phyloP scores from a whole-genome alignment of 768 basidiomycete species.

The Psilocybe sp. region DNA sequence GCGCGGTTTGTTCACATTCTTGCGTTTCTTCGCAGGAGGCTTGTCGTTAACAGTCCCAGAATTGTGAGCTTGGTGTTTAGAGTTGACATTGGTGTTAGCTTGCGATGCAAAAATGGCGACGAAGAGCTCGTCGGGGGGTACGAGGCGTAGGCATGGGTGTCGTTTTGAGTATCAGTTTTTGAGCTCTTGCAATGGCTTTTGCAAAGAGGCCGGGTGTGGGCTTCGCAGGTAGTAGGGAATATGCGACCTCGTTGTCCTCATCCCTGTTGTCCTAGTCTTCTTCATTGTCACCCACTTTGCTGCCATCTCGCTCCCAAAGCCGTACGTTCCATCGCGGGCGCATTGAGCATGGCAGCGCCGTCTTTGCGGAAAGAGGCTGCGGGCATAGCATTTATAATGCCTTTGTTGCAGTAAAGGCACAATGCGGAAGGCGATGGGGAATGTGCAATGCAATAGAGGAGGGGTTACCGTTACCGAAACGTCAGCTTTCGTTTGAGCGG shows the following conservation, averaged over 20 bases:
- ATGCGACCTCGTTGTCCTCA: conserved; percentile 24
- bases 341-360: too few species aligned
- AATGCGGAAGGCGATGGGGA: too few species aligned
- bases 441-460: too few species aligned
- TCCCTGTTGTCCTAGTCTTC: too few species aligned
- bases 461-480: too few species aligned
- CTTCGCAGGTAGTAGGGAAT: conserved; percentile 16
- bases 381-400: too few species aligned
- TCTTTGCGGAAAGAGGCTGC: too few species aligned
- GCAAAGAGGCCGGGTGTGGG: not conserved
- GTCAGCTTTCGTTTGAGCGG: too few species aligned
- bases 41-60: not conserved
- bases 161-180: conserved; percentile 2
- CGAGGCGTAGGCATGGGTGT: conserved; percentile 31
- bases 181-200: too few species aligned
- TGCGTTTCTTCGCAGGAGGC: conserved; percentile 26
- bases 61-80: conserved; percentile 16
- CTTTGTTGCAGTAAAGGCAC: too few species aligned
- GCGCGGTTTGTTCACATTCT: conserved; percentile 30
- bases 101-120: conserved; percentile 46
- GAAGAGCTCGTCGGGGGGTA: conserved; percentile 66
- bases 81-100: conserved; percentile 17
- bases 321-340: too few species aligned
- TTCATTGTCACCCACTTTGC: conserved; percentile 20
- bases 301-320: conserved; percentile 2